Base-by-base conservation (phyloP, 2,329 filamentous ascomycete genomes). In the Pseudogymnoascus sp. region DNA sequence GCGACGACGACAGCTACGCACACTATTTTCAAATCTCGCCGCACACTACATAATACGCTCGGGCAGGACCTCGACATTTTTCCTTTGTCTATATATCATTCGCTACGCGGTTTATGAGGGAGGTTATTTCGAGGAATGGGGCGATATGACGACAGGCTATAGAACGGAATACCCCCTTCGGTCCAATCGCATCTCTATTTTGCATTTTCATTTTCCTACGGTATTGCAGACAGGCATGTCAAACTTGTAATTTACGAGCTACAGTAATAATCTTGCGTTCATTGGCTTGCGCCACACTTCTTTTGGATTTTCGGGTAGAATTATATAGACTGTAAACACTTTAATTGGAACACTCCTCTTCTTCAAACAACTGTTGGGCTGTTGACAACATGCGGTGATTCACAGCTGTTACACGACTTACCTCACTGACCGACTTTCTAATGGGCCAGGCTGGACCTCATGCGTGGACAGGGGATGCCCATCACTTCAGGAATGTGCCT, bases 201-300 rank as follows among this genome's bases (percentile, higher is more conserved):
- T 57, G 28, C 28, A 57, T 57, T 57, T 57, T 57, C 16, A 57
- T 57, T 57, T 57, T 36, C 51, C 11, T 57, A 57, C 28, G 51
- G 51, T 57, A 57, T 34, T 57, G 28, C 51, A 36, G 51, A 57
- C 51, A 57, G 28, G 51, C 51, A 21, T 57, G 51, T 57, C 28
- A 57, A 57, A 36, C 51, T 57, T 57, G 51, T 57, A 57, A 57
- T 57, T 57, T 57, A 57, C 51, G 51, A 34, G 51, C 51, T 57
- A 57, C 51, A 34, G 28, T 36, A 57, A 34, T 57, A 57, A 57
- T 57, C 16, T 57, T 57, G 51, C 51, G 28, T 57, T 57, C 28
- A 57, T 57, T 57, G 51, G 51, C 51, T 57, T 34, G 28, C 28
- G 28, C 51, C 28, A 3, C 28, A 57, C 51, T 34, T 34, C 51